These are phyloP conservation scores for Pseudocohnilembus persalinus DNA, from an alignment of 169 alveolate species.

Conservation along the genomic window DNA sequence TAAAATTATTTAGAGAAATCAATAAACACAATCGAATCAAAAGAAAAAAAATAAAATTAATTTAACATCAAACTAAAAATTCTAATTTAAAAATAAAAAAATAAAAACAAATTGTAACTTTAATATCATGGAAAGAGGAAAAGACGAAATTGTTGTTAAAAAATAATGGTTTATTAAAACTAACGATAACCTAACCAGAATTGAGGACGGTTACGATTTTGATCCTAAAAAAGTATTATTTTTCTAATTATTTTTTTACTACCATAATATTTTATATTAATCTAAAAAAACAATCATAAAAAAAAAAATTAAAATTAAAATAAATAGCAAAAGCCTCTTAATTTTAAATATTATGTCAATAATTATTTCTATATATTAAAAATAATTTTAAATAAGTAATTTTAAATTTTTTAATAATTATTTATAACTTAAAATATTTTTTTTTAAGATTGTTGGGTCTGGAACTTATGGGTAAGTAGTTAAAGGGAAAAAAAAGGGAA, in stretches of 20 bases:
- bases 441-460: constrained; percentile 23
- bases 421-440: not conserved
- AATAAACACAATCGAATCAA: no score
- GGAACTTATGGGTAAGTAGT: constrained; percentile 46
- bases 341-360: not conserved
- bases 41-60: no score
- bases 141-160: constrained; percentile 11
- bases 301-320: no score
- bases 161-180: constrained; percentile 26
- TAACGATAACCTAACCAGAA: not conserved
- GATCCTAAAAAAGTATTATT: constrained; percentile 13
- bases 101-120: no score
- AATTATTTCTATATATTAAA: no score
- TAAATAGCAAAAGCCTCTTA: no score
- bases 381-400: not conserved
- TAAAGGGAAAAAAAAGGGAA: constrained; percentile 32
- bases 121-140: no score
- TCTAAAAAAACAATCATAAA: no score
- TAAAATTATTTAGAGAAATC: no score
- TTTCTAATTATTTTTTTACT: not conserved
- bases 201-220: constrained; percentile 14
- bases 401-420: not conserved
- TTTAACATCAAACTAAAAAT: no score
- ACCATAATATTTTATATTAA: not conserved
- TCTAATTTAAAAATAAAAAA: no score